A percentile compares a stretch with the other conserved stretches of the same genome.
Conservation (phyloP, 768 basidiomycete species). For the Leccinum rimulosum region DNA sequence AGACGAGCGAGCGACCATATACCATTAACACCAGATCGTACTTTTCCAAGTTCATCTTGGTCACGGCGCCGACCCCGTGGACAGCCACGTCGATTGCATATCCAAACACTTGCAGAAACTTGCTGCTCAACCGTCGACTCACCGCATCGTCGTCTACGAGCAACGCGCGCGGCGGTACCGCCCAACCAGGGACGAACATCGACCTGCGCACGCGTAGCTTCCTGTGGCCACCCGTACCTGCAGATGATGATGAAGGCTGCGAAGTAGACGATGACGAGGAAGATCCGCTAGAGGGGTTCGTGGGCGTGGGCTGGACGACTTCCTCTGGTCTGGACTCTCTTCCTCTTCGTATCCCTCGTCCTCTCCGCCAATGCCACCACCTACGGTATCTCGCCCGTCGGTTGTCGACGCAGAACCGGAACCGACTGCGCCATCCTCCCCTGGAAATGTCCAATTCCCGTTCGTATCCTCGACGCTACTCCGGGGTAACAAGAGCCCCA, state of each 20-base stretch:
- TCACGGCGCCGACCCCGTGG: conserved; percentile 88
- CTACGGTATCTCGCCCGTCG: conserved; percentile 23
- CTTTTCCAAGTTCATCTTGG: conserved; percentile 95
- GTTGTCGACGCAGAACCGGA: conserved; percentile 12
- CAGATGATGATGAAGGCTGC: conserved; percentile 8
- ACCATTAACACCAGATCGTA: conserved; percentile 97
- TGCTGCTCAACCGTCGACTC: conserved; percentile 81
- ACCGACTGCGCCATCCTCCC: conserved; percentile 15
- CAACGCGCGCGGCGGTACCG: conserved; percentile 84
- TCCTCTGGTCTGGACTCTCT: conserved; percentile 35
- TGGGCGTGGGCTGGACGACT: conserved; percentile 40
- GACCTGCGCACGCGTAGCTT: conserved; percentile 70
- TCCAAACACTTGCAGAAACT: conserved; percentile 94
- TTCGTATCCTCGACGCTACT: conserved; percentile 47
- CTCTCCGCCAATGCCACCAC: conserved; percentile 14
- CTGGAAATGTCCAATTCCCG: conserved; percentile 63
- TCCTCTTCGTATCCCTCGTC: conserved; percentile 26
- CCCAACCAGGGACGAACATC: conserved; percentile 87
- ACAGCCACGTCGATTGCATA: conserved; percentile 93
- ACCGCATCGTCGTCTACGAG: conserved; percentile 97
- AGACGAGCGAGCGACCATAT: conserved; percentile 22
- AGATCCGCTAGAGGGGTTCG: conserved; percentile 20
- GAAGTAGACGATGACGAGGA: conserved; percentile 18
- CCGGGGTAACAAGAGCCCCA: conserved; percentile 71
- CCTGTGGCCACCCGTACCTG: conserved; percentile 21